phyloP scores from a whole-genome alignment of 2,329 filamentous ascomycete species.

The Neonectria punicea region DNA sequence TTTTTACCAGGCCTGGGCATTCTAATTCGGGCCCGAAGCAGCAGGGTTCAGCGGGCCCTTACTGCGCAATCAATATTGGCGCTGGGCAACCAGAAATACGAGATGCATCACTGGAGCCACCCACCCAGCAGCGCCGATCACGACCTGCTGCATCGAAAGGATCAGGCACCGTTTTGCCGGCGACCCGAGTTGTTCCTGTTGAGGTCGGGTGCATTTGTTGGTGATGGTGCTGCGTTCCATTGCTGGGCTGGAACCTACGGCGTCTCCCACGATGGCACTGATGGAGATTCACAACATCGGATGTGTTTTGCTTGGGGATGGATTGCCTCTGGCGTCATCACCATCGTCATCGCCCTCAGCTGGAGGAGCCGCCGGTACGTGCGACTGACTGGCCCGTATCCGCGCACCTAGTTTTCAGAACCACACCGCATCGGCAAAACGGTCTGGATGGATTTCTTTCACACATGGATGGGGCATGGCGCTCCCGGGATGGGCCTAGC shows the following conservation, averaged over 20 bases:
- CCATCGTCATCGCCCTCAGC: not conserved
- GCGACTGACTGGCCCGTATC: not conserved
- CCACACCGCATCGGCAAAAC: constrained; percentile 23
- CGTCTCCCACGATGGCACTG: too few relatives aligned
- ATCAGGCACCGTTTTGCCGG: constrained; percentile 1
- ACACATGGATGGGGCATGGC: constrained; percentile 22
- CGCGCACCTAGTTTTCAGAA: not conserved
- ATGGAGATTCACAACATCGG: too few relatives aligned
- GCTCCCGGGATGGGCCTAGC: constrained; percentile 29
- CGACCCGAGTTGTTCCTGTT: not conserved
- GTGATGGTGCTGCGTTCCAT: not conserved
- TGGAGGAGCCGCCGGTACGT: not conserved
- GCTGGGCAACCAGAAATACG: not conserved
- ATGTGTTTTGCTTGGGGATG: not conserved
- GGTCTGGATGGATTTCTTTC: constrained; percentile 2
- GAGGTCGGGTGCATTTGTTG: not conserved
- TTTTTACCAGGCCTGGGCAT: not conserved
- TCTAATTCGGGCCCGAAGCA: not conserved
- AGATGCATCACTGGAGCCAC: not conserved
- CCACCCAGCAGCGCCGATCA: constrained; percentile 3
- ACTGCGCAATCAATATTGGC: not conserved
- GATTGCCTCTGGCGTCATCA: not conserved
- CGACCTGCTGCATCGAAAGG: constrained; percentile 2
- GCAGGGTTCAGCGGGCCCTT: not conserved
- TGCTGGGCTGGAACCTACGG: not conserved